Evolutionary conservation across 2,329 filamentous ascomycete species (phyloP).

Genomic region (Grosmannia clavigera): DNA sequence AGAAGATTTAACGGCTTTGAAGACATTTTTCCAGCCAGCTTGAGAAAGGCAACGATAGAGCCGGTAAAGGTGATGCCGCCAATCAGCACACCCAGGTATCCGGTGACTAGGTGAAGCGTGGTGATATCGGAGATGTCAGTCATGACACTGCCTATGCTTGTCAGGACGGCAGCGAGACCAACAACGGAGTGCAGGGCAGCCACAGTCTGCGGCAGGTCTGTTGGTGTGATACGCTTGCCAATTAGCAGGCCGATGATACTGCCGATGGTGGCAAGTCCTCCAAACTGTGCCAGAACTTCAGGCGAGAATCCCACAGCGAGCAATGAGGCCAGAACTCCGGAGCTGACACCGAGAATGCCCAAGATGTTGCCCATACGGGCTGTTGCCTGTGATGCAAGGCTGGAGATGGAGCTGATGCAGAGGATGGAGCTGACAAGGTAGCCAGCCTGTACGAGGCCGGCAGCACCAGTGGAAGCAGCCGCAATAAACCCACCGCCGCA

Average conservation of each 20-base stretch:
- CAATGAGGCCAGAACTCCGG: conserved; percentile 72
- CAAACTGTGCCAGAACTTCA: conserved; percentile 69
- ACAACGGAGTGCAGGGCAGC: conserved; percentile 84
- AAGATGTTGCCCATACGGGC: conserved; percentile 77
- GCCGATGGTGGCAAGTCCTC: conserved; percentile 60
- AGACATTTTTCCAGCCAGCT: conserved; percentile 71
- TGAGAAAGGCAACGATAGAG: conserved; percentile 79
- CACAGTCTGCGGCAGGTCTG: conserved; percentile 78
- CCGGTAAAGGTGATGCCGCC: conserved; percentile 86
- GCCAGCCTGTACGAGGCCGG: conserved; percentile 74
- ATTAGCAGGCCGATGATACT: conserved; percentile 58
- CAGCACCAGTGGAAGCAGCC: conserved; percentile 68
- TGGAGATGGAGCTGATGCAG: conserved; percentile 74
- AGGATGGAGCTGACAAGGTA: conserved; percentile 76
- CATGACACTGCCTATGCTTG: conserved; percentile 79
- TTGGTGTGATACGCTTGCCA: conserved; percentile 76
- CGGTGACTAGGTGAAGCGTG: conserved; percentile 72
- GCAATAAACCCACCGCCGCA: conserved; percentile 75
- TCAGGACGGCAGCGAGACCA: conserved; percentile 76
- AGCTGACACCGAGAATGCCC: conserved; percentile 72
- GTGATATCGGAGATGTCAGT: conserved; percentile 57
- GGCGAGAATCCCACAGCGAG: conserved; percentile 69
- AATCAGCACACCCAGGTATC: conserved; percentile 76
- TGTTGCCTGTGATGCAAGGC: conserved; percentile 69
- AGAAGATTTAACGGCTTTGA: conserved; percentile 62